Evolutionary conservation across 495 filamentous ascomycete genomes (phyloP).

Genomic region (Gamarada debralockiae): DNA sequence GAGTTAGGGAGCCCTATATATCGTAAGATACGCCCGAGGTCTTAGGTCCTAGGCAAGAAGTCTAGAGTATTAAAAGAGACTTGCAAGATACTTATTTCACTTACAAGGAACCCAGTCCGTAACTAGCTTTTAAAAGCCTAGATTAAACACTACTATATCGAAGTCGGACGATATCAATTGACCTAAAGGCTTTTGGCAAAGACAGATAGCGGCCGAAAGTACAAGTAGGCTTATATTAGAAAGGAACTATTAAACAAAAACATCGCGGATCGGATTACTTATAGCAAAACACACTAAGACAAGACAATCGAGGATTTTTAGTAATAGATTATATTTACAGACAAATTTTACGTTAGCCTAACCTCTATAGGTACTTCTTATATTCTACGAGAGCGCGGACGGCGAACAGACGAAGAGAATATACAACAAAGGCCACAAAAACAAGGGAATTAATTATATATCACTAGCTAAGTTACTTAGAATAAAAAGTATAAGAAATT

Average conservation of each 20-base stretch:
- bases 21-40: background rate
- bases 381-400: too few relatives aligned
- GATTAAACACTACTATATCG: background rate
- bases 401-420: too few relatives aligned
- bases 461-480: background rate
- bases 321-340: background rate
- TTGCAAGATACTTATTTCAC: background rate
- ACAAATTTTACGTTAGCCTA: background rate
- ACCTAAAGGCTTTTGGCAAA: background rate
- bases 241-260: too few relatives aligned
- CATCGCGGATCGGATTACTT: too few relatives aligned
- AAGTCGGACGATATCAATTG: background rate
- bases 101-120: background rate
- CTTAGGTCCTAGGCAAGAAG: background rate
- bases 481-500: background rate
- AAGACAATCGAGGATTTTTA: background rate
- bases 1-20: background rate
- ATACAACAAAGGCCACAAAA: background rate
- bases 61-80: background rate
- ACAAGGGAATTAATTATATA: background rate
- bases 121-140: background rate
- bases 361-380: too few relatives aligned
- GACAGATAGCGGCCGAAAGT: too few relatives aligned
- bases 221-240: too few relatives aligned
- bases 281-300: too few relatives aligned